phyloP scores from a whole-genome alignment of 176 grass and related monocot genomes.

The Pharus latifolius region DNA sequence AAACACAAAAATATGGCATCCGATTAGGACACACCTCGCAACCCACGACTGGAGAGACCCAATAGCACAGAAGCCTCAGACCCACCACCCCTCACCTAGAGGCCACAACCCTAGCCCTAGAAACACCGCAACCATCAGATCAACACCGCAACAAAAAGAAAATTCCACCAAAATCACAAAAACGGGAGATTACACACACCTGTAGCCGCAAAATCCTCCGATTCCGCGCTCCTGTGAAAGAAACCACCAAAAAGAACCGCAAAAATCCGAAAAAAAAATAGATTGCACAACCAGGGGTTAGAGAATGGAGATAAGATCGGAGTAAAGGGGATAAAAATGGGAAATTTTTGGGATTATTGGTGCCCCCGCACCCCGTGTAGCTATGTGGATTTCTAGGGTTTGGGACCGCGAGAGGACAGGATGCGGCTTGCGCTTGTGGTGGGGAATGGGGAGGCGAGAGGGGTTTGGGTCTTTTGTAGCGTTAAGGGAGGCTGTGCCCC shows the following conservation, averaged over 20 bases:
- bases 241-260: constrained; percentile 22
- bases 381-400: constrained; percentile 25
- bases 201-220: constrained; percentile 20
- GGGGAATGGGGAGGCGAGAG: neutral
- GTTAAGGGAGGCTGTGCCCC: neutral
- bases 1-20: neutral
- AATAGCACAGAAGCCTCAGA: neutral
- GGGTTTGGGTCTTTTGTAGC: neutral
- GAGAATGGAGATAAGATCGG: neutral
- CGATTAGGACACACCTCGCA: constrained; percentile 2
- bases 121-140: constrained; percentile 19
- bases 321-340: neutral
- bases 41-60: neutral
- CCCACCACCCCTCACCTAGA: constrained; percentile 7
- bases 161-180: neutral
- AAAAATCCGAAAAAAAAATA: constrained; percentile 7
- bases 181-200: constrained; percentile 10
- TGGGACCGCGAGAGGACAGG: neutral
- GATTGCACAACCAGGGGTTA: neutral
- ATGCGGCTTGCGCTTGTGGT: neutral
- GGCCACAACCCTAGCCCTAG: constrained; percentile 28
- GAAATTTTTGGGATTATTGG: neutral
- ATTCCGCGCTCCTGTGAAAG: constrained; percentile 16
- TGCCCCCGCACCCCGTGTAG: neutral
- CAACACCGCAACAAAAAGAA: neutral